Evolutionary conservation across 345 rosid genomes (phyloP), one percentile per base, ranked within the genome.

Genomic region (Salix dunnii): DNA sequence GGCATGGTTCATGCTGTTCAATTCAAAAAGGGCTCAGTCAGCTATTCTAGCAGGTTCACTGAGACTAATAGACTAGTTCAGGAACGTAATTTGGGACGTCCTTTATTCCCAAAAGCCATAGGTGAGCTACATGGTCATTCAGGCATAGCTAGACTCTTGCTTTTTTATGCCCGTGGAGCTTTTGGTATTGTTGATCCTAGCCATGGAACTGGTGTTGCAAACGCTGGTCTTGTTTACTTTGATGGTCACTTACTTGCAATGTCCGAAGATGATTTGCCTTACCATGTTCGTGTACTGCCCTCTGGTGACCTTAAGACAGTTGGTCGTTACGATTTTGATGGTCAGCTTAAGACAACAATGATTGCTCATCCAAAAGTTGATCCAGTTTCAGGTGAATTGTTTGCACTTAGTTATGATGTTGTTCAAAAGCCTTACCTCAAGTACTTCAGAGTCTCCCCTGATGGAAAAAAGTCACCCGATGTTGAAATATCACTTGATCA

Each of bases 41-140:
- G 94, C 84, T 93, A 91, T 48, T 84, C 93, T 28, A 88, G 98
- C 81, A 89, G 98, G 72, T 89, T 91, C 83, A 93, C 97, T 6
- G 90, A 91, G 35, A 93, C 98, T 0, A 86, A 87, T 80, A 88
- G 97, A 10, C 71, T 91, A n/a, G 82, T 89, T 43, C 97, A 93
- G 67, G 98, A 93, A 53, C 84, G 88, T 42, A 71, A 80, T 17
- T 64, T 91, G 30, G 97, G 95, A 43, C 89, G 87, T 33, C 92
- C 98, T 1, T 82, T 93, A 76, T 93, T 91, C 74, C 97, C 98
- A 3, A 93, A 93, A 67, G 94, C 93, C 71, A 89, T 93, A 33
- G 98, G 98, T 20, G 98, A 93, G 81, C 95, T 93, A 71, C 98
- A 93, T 69, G 97, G 98, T 10, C 97, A 91, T 83, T 89, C 91